Conservation (phyloP, 345 rosid species). For the Zanthoxylum bungeanum region DNA sequence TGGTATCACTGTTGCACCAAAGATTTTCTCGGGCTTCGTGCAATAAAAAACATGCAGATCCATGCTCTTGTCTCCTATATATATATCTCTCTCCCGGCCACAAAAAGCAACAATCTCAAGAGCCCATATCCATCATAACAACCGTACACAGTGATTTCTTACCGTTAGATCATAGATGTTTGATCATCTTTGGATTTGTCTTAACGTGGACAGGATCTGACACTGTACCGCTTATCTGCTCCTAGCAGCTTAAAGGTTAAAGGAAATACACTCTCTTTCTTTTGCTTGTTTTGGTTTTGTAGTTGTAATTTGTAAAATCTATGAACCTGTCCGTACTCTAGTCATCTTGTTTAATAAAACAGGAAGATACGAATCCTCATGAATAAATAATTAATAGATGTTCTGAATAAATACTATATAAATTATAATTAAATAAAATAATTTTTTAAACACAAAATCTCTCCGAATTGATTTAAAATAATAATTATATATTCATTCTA, state of each 20-base stretch:
- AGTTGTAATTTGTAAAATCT: neutral
- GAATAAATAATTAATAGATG: no score
- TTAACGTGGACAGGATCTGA: constrained; percentile 14
- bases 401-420: no score
- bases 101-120: neutral
- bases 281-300: neutral
- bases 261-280: constrained; percentile 5
- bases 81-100: constrained; percentile 8
- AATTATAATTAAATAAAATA: no score
- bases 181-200: neutral
- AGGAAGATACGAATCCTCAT: neutral
- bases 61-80: constrained; percentile 23
- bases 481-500: no score
- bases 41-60: constrained; percentile 38
- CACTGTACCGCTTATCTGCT: neutral
- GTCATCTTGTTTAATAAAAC: neutral
- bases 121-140: constrained; percentile 2
- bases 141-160: neutral
- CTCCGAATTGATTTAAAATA: no score
- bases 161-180: constrained; percentile 22
- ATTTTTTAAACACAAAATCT: no score
- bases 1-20: no score
- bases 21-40: constrained; percentile 16
- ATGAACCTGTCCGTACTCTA: neutral
- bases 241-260: neutral